phyloP scores from a whole-genome alignment of 2,329 filamentous ascomycete species.

The Penicillium hesseltinei region DNA sequence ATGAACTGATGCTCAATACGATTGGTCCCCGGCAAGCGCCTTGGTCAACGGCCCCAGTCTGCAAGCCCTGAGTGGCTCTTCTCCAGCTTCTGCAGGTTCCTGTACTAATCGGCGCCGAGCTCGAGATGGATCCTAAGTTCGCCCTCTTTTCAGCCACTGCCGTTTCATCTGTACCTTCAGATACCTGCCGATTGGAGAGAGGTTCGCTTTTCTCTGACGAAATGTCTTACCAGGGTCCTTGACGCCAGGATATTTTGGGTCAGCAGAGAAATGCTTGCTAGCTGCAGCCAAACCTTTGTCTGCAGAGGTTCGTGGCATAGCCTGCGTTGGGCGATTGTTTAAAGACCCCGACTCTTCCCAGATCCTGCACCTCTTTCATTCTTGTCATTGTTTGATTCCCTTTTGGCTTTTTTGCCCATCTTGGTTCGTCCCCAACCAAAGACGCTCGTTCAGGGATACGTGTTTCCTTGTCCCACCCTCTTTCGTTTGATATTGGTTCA shows the following conservation, averaged over 20 bases:
- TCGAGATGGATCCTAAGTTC: constrained; percentile 8
- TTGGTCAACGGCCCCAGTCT: background rate
- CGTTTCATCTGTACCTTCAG: constrained; percentile 15
- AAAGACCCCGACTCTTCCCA: background rate
- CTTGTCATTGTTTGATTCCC: constrained; percentile 18
- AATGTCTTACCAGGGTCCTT: constrained; percentile 17
- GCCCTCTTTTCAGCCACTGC: constrained; percentile 3
- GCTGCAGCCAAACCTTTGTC: constrained; percentile 3
- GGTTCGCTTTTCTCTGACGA: constrained; percentile 6
- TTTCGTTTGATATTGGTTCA: constrained; percentile 5
- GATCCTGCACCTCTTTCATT: background rate
- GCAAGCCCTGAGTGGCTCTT: constrained; percentile 4
- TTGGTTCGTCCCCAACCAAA: constrained; percentile 28
- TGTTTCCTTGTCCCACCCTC: constrained; percentile 12
- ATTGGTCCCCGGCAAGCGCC: constrained; percentile 4
- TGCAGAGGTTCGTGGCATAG: constrained; percentile 3
- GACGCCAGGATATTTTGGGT: background rate
- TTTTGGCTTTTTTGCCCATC: constrained; percentile 24
- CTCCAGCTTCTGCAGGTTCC: constrained; percentile 18
- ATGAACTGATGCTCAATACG: background rate
- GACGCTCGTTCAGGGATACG: constrained; percentile 44
- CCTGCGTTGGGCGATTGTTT: constrained; percentile 1
- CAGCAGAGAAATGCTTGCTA: background rate
- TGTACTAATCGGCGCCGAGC: constrained; percentile 20
- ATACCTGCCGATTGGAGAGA: constrained; percentile 18